Conservation (phyloP, 1,284 basidiomycete genomes). For the Ustilago curta region DNA sequence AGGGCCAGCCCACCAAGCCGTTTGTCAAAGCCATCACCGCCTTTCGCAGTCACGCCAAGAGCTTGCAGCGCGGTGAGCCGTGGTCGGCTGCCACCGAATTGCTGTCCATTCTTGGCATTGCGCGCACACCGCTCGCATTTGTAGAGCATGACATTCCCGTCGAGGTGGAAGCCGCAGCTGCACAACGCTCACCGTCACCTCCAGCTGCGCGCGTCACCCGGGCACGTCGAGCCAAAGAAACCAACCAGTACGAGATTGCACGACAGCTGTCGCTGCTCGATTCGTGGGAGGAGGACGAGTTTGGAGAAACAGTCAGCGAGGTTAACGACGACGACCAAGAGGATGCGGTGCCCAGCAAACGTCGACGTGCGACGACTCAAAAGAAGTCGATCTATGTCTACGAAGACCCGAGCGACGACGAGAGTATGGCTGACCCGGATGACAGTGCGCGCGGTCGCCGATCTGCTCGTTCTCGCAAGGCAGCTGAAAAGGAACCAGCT, state of each 20-base stretch:
- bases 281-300: conserved; percentile 41
- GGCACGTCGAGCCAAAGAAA: conserved; percentile 34
- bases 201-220: conserved; percentile 23
- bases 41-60: conserved; percentile 33
- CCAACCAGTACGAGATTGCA: conserved; percentile 34
- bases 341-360: conserved; percentile 14
- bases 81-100: conserved; percentile 50
- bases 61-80: conserved; percentile 49
- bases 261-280: conserved; percentile 38
- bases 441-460: conserved; percentile 15
- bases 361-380: conserved; percentile 11
- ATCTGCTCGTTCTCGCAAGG: conserved; percentile 18
- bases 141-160: conserved; percentile 46
- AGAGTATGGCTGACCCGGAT: conserved; percentile 44
- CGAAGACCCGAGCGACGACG: conserved; percentile 41
- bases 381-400: conserved; percentile 51
- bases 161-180: conserved; percentile 38
- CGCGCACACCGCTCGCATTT: conserved; percentile 20
- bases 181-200: conserved; percentile 36
- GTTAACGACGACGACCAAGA: conserved; percentile 19
- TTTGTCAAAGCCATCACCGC: conserved; percentile 32
- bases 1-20: conserved; percentile 41
- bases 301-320: conserved; percentile 20
- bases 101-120: conserved; percentile 14
- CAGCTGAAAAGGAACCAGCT: conserved; percentile 14